Conservation (phyloP, 2,329 filamentous ascomycete genomes). For the Penicillium freii region DNA sequence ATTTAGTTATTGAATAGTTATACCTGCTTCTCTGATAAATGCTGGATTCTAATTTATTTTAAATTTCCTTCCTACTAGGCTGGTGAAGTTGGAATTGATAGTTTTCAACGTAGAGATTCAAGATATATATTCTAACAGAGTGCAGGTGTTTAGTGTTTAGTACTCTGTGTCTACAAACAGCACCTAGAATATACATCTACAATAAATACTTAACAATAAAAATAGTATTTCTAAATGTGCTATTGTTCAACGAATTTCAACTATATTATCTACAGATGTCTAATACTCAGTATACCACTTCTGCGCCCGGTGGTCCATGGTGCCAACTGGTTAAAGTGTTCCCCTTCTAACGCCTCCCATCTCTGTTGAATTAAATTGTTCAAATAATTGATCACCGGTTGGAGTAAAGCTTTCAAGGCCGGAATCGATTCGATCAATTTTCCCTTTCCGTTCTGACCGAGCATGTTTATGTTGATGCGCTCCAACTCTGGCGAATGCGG, state of each 20-base stretch:
- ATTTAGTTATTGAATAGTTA: background rate
- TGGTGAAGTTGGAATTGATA: background rate
- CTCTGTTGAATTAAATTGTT: background rate
- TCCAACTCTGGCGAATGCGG: background rate
- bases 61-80: background rate
- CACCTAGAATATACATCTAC: background rate
- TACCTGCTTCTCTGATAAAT: background rate
- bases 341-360: background rate
- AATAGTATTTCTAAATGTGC: background rate
- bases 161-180: background rate
- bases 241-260: background rate
- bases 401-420: no score
- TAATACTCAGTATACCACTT: background rate
- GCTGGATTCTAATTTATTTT: background rate
- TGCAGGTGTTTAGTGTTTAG: background rate
- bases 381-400: no score
- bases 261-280: no score
- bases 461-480: no score
- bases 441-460: background rate
- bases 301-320: background rate
- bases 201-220: background rate
- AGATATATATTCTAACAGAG: background rate
- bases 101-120: background rate
- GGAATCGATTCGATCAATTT: no score
- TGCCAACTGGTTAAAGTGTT: background rate